Evolutionary conservation across 2,329 filamentous ascomycete species (phyloP), one percentile per base, ranked within the genome.

Genomic region (Fusarium marasasianum): DNA sequence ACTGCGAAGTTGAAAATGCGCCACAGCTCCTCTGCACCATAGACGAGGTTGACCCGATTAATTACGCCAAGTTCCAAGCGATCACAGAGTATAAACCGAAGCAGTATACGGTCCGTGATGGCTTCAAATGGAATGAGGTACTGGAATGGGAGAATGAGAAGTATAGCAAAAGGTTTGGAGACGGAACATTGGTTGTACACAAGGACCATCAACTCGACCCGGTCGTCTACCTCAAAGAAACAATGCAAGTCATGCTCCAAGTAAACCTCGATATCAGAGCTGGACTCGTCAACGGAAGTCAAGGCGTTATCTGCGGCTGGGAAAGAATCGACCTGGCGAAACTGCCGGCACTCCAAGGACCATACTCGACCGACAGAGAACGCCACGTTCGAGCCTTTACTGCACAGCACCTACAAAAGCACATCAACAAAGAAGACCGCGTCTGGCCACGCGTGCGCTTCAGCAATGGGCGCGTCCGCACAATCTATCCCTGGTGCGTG

Each of bases 401-500:
- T 31, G 5, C 5, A 15, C 40, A 11, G 3, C 26, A 24, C 24
- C 24, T 24, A 24, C 24, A 24, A 24, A 24, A 24, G 24, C 24
- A 24, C 24, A 24, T 24, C 24, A 24, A 24, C 24, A 24, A 24
- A 24, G 24, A 24, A 26, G 24, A 26, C 24, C 24, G 5, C 24
- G 24, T 26, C 24, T 26, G 24, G 24, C 24, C 24, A 26, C 24
- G 24, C 24, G 24, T 91, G 8, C 74, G 76, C 2, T 91, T 91
- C 72, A 80, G 84, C 47, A 89, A 90, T 65, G 85, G 85, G 3
- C 12, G 51, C 1, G 77, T 71, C 3, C 78, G 81, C 6, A 85
- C 85, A 2, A 87, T 91, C 37, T 86, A 83, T 37, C 84, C 90
- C 0, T 83, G 87, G 13, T 91, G 24, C 5, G 24, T 26, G 24